Evolutionary conservation across 2,329 filamentous ascomycete species (phyloP), one percentile per base, ranked within the genome.

Genomic region (Cytospora schulzeri): DNA sequence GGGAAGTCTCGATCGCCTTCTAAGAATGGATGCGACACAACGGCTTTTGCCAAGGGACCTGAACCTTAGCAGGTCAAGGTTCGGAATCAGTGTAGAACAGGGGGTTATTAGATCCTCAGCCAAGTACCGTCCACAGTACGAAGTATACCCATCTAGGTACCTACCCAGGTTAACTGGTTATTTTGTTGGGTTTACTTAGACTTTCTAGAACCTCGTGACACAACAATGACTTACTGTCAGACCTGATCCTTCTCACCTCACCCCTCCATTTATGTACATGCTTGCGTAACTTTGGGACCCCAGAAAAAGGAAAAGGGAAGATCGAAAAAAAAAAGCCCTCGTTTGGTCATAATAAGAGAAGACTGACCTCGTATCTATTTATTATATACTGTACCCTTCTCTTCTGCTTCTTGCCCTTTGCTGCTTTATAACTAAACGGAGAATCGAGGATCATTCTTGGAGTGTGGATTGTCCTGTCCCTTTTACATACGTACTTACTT

Each of bases 181-280:
- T 24, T 54, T 38, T 51, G 58, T 38, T 54, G 51, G 58, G 58
- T 50, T 17, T 14, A 7, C 45, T 35, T 35, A 12, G 33, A 35
- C 14, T 22, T 17, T 56, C 19, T 56, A 24, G 22, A 62, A 54
- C 60, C 60, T 62, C 60, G 52, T 62, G 60, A 62, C 60, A 62
- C 52, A 56, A 56, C 52, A 56, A 62, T 56, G 60, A 62, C 60
- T 62, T 19, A 17, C 51, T n/a, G 22, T 33, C 45, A 60, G 24
- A 28, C 5, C 26, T n/a, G 28, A n/a, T 38, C 7, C 22, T 2
- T n/a, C 3, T 45, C 8, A 38, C 35, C 17, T 28, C 8, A 2
- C 33, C 45, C 12, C n/a, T 48, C 29, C 17, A 41, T 59, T 54
- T 60, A 29, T 31, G 24, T n/a, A 17, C n/a, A n/a, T n/a, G n/a